Conservation (phyloP, 495 filamentous ascomycete genomes). For the Evernia prunastri region DNA sequence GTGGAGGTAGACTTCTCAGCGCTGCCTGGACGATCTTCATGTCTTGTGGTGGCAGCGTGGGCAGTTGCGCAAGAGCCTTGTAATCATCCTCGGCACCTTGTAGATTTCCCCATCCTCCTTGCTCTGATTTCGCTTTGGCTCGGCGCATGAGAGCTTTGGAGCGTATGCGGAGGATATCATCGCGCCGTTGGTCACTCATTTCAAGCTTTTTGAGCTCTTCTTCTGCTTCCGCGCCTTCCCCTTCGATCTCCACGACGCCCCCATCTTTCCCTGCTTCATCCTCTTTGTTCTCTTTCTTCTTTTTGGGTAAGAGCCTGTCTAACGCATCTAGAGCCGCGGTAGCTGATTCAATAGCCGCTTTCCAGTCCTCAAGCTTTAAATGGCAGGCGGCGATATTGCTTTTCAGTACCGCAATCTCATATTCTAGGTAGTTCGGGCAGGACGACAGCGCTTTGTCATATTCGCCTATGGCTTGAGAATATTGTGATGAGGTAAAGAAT, state of each 20-base stretch:
- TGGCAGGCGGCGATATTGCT: constrained; percentile 90
- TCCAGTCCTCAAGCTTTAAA: constrained; percentile 81
- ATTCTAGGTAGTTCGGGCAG: constrained; percentile 84
- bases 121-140: constrained; percentile 63
- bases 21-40: constrained; percentile 58
- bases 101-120: constrained; percentile 73
- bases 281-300: constrained; percentile 23
- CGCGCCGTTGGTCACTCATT: constrained; percentile 44
- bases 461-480: constrained; percentile 77
- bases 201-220: constrained; percentile 48
- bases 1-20: constrained; percentile 54
- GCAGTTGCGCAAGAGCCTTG: constrained; percentile 23
- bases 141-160: constrained; percentile 82
- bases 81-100: constrained; percentile 63
- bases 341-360: constrained; percentile 69
- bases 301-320: constrained; percentile 47
- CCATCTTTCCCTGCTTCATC: constrained; percentile 17
- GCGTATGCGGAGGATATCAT: constrained; percentile 69
- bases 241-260: constrained; percentile 46
- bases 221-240: constrained; percentile 54
- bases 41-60: constrained; percentile 54
- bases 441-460: constrained; percentile 79
- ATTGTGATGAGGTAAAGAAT: constrained; percentile 64
- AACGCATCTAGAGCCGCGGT: constrained; percentile 66
- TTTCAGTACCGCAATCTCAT: constrained; percentile 78